Conservation (phyloP, 148 eudicot genomes). For the Rhododendron kiyosumense region DNA sequence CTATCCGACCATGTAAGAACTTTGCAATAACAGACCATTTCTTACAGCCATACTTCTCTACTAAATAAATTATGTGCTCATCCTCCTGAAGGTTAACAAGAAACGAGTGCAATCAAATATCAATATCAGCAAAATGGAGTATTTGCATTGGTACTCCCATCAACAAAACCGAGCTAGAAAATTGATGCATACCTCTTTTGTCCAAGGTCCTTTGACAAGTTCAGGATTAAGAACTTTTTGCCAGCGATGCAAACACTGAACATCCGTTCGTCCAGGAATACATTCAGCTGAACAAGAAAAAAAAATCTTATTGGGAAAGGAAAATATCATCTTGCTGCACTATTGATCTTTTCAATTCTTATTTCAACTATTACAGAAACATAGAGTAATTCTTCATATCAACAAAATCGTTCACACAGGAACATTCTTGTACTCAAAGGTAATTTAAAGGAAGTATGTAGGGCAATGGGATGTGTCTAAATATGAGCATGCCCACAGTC, state of each 20-base stretch:
- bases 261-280: constrained; percentile 69
- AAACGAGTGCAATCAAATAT: neutral
- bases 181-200: constrained; percentile 53
- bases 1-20: constrained; percentile 78
- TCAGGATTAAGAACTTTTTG: constrained; percentile 88
- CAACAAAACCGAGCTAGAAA: constrained; percentile 9
- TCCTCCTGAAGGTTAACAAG: constrained; percentile 57
- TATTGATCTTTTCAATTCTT: too few species aligned
- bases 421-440: too few species aligned
- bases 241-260: constrained; percentile 94
- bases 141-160: neutral
- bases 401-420: too few species aligned
- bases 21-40: constrained; percentile 82
- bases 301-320: neutral
- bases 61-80: constrained; percentile 56
- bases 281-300: constrained; percentile 50
- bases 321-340: too few species aligned
- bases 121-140: neutral
- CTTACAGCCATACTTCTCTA: constrained; percentile 58
- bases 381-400: too few species aligned
- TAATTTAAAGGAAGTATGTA: too few species aligned
- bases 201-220: constrained; percentile 82
- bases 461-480: too few species aligned
- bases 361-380: too few species aligned
- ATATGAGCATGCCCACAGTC: neutral